Evolutionary conservation across 495 filamentous ascomycete genomes (phyloP).

Genomic region (Lophium mytilinum): DNA sequence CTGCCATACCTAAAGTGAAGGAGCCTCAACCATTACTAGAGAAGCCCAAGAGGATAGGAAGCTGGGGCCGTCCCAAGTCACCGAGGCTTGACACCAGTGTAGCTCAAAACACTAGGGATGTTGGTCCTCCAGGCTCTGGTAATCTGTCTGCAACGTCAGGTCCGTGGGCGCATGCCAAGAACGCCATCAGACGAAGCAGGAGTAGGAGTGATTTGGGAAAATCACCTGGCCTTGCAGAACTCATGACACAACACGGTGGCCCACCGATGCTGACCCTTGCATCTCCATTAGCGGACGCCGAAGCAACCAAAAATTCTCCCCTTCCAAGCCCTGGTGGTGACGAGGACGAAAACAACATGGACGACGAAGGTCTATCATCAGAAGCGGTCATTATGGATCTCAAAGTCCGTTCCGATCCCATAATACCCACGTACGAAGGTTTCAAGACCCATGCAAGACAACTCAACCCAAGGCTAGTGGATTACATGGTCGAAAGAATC

Average conservation of each 20-base stretch:
- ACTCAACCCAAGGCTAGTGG: constrained; percentile 61
- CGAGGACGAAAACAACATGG: constrained; percentile 45
- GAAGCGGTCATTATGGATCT: constrained; percentile 32
- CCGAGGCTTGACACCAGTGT: constrained; percentile 28
- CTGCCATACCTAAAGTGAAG: constrained; percentile 7
- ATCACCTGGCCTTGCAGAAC: constrained; percentile 25
- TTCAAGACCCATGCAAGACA: constrained; percentile 68
- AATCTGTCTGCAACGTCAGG: constrained; percentile 43
- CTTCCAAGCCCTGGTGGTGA: constrained; percentile 42
- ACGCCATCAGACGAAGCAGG: constrained; percentile 51
- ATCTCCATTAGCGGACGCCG: constrained; percentile 32
- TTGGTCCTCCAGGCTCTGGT: constrained; percentile 28
- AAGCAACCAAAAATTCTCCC: constrained; percentile 26
- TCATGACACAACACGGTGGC: constrained; percentile 47
- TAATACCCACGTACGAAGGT: constrained; percentile 64
- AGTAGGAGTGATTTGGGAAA: constrained; percentile 68
- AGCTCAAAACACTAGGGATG: constrained; percentile 7
- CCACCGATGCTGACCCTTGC: constrained; percentile 49
- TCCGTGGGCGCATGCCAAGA: constrained; percentile 39
- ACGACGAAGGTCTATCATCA: constrained; percentile 15
- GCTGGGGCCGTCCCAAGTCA: constrained; percentile 26
- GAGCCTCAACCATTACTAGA: constrained; percentile 5
- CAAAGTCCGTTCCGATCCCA: constrained; percentile 38
- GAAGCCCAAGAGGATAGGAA: constrained; percentile 26
- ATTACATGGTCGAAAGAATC: constrained; percentile 72